These are phyloP conservation scores for Microsporum canis DNA, from an alignment of 2,329 filamentous ascomycete species.

Conservation along the genomic window DNA sequence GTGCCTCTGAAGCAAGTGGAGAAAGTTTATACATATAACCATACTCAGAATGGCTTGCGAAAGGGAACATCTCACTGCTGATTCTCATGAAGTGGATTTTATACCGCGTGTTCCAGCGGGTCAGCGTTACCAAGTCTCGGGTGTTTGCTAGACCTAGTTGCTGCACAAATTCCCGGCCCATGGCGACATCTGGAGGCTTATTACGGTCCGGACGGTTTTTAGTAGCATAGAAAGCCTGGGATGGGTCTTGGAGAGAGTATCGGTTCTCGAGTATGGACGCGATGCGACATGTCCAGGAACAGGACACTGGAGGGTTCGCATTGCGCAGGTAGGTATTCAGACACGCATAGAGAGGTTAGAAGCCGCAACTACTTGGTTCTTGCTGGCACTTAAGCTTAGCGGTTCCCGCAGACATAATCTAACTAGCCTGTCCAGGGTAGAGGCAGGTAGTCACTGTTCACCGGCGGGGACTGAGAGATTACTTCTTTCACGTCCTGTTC, in stretches of 20 bases:
- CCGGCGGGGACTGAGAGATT: conserved; percentile 55
- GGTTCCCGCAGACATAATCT: conserved; percentile 59
- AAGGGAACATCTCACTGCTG: conserved; percentile 94
- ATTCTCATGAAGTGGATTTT: conserved; percentile 86
- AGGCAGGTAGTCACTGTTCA: conserved; percentile 73
- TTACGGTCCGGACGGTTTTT: conserved; percentile 77
- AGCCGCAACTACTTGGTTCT: background rate
- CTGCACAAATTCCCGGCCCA: conserved; percentile 64
- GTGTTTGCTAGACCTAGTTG: conserved; percentile 67
- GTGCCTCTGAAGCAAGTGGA: conserved; percentile 66
- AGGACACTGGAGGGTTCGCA: conserved; percentile 74
- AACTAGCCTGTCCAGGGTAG: conserved; percentile 82
- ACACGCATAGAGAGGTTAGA: conserved; percentile 50
- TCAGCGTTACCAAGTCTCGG: conserved; percentile 69
- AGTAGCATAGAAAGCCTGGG: conserved; percentile 64
- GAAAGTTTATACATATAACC: conserved; percentile 80
- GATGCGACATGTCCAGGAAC: conserved; percentile 82
- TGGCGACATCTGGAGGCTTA: conserved; percentile 52
- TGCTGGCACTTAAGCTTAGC: too few species aligned
- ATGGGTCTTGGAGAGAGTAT: conserved; percentile 64
- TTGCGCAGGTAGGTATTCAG: conserved; percentile 82
- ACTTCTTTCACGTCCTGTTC: conserved; percentile 50
- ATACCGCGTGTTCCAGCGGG: conserved; percentile 85
- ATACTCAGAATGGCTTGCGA: conserved; percentile 76
- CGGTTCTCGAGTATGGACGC: conserved; percentile 81